Conservation (phyloP, 139 green algal species). For the Chlamydomonas incerta region DNA sequence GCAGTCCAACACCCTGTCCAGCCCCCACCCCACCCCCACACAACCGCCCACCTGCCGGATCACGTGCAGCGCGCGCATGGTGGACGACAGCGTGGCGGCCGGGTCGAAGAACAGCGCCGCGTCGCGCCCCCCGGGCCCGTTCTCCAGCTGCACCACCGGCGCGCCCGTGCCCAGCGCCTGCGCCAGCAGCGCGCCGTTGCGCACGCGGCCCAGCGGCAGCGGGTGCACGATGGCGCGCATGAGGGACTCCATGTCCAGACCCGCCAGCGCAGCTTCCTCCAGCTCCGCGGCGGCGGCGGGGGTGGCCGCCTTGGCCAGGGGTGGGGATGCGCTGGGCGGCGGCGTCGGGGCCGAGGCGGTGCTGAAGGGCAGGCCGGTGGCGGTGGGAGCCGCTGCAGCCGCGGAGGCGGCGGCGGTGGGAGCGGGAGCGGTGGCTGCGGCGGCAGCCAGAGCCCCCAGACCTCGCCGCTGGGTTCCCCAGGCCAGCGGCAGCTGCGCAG, state of each 20-base stretch:
- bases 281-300: no score
- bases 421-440: no score
- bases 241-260: constrained; percentile 26
- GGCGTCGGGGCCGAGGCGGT: neutral
- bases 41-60: constrained; percentile 27
- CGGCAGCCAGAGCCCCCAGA: no score
- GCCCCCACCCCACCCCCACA: neutral
- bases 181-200: constrained; percentile 20
- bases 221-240: constrained; percentile 21
- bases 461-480: no score
- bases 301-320: neutral
- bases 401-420: no score
- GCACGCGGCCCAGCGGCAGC: constrained; percentile 10
- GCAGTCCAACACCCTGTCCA: no score
- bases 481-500: no score
- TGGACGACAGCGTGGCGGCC: constrained; percentile 27
- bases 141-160: neutral
- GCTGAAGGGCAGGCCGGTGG: neutral
- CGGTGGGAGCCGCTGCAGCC: no score
- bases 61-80: constrained; percentile 58
- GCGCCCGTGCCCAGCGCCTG: neutral
- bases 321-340: neutral
- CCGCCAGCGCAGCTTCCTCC: neutral
- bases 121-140: neutral
- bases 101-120: constrained; percentile 49